A percentile compares a stretch with the other conserved stretches of the same genome.
Evolutionary conservation across 2,329 filamentous ascomycete species (phyloP).

Genomic region (Huntiella abstrusa): DNA sequence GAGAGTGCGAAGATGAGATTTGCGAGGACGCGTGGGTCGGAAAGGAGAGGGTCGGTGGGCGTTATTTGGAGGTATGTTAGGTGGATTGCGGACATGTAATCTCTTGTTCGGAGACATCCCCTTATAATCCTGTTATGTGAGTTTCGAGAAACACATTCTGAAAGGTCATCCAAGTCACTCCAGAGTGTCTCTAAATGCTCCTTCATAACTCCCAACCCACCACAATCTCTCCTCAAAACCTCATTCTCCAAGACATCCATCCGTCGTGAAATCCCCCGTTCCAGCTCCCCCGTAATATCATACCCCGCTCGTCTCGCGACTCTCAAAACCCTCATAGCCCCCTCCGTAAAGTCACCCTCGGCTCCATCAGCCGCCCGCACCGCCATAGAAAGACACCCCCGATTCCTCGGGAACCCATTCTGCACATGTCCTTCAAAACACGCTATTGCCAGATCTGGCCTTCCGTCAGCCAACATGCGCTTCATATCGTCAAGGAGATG

Average conservation of each 20-base stretch:
- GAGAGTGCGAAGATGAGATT: too few species aligned
- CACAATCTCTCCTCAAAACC: not conserved
- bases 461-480: not conserved
- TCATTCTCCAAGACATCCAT: constrained; percentile 4
- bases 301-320: constrained; percentile 4
- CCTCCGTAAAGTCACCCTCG: not conserved
- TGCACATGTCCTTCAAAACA: constrained; percentile 5
- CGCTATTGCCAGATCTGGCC: not conserved
- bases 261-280: not conserved
- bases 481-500: constrained; percentile 8
- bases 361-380: constrained; percentile 5
- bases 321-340: constrained; percentile 3
- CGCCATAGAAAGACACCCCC: constrained; percentile 5
- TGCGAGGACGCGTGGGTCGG: too few species aligned
- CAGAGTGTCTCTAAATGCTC: too few species aligned
- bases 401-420: constrained; percentile 1
- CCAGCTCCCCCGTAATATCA: constrained; percentile 6
- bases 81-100: too few species aligned
- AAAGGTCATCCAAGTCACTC: too few species aligned
- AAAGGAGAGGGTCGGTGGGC: too few species aligned
- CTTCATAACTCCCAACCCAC: too few species aligned
- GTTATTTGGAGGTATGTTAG: too few species aligned
- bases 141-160: too few species aligned
- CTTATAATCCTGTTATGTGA: too few species aligned
- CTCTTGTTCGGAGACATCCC: too few species aligned